Conservation (phyloP, 2,329 filamentous ascomycete genomes). For the Bimuria novae-zelandiae region DNA sequence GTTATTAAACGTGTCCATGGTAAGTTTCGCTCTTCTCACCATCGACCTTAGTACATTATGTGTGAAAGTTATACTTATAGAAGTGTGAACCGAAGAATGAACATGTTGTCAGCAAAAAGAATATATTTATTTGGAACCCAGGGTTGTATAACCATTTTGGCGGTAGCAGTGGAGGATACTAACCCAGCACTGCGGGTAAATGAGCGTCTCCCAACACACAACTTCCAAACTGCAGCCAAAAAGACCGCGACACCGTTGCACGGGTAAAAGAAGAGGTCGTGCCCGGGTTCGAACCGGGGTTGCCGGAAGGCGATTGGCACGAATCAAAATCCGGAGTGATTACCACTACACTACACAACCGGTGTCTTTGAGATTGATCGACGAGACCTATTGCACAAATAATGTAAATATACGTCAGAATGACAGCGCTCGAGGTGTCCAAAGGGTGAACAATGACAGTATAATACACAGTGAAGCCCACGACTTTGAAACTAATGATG, state of each 20-base stretch:
- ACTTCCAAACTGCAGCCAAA: neutral
- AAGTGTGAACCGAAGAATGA: neutral
- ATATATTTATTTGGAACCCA: too few species aligned
- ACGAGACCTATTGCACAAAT: too few species aligned
- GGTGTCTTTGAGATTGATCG: neutral
- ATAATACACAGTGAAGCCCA: too few species aligned
- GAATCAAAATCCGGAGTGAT: constrained; percentile 9
- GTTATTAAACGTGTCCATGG: too few species aligned
- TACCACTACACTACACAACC: constrained; percentile 10
- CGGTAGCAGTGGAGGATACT: too few species aligned
- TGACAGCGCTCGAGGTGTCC: too few species aligned
- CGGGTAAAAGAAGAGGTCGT: neutral
- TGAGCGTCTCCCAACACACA: neutral
- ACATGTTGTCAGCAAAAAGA: too few species aligned
- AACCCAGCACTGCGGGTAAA: too few species aligned
- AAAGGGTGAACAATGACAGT: too few species aligned
- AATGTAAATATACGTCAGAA: too few species aligned
- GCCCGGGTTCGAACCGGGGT: constrained; percentile 9
- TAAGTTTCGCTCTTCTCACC: neutral
- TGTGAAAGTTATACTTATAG: neutral
- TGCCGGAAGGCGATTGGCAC: neutral
- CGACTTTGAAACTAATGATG: too few species aligned
- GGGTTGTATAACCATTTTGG: too few species aligned
- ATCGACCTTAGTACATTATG: neutral
- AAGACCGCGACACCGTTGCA: neutral